Base-by-base conservation (phyloP, 495 filamentous ascomycete genomes). In the Daldinia loculata region DNA sequence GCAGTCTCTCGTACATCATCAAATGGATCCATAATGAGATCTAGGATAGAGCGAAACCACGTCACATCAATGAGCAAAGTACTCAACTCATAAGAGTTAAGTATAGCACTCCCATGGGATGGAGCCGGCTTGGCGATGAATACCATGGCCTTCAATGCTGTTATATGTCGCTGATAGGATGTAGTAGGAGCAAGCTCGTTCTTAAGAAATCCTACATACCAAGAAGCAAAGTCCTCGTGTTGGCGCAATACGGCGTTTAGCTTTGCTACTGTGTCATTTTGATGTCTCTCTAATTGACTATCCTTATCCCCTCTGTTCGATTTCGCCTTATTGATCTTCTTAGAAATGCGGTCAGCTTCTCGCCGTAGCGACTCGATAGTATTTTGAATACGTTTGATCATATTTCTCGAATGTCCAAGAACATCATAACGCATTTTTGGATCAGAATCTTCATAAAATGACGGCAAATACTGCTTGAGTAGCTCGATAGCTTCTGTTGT, bases 101-200 rank as follows among this genome's bases (percentile, higher is more conserved):
- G 59, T 41, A 36, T 19, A 6, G 6, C 43, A 29, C 62, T 71
- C 14, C 48, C 63, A 55, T 66, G 57, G n/a, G 62, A 74, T 63
- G 14, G 36, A 62, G 26, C 66, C 67, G 75, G 61, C 30, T 85
- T 85, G 2, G 93, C 67, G 1, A 94, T 66, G 12, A 90, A 80
- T 1, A 79, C 75, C 39, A 95, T 75, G 0, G 90, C 86, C 59
- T 89, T 93, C 38, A 97, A 73, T 0, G 92, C 88, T 1, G 88
- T 91, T n/a, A 93, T 91, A 68, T 95, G 94, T 11, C 93, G 89
- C 69, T 95, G 92, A 70, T 98, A 98, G 17, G 92, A 92, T 15
- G 91, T 85, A 0, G 89, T 92, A 1, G 93, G 88, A 36, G 87
- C 79, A 27, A 99, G 80, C 71, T 97, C 93, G 12, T 78, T 76